Conservation (phyloP, 2,329 filamentous ascomycete species). For the Fusarium tricinctum region DNA sequence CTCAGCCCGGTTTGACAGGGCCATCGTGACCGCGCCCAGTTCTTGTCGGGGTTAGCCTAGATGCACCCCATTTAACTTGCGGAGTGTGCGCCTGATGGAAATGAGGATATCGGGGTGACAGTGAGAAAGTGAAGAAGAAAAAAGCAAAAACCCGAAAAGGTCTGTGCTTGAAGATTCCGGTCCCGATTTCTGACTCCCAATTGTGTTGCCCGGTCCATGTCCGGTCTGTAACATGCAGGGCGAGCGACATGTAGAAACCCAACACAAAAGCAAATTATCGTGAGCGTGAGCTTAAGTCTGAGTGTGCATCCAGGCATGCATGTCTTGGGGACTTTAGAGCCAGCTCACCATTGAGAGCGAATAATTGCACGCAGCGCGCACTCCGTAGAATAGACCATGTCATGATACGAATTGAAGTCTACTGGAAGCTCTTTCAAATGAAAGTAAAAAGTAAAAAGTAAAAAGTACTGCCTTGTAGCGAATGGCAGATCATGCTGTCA, state of each 20-base stretch:
- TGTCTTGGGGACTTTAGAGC: background rate
- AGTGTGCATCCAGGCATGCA: background rate
- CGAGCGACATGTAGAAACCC: constrained; percentile 13
- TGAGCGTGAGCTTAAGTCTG: constrained; percentile 30
- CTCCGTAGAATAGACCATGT: background rate
- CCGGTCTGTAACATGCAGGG: constrained; percentile 28
- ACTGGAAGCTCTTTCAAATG: constrained; percentile 2
- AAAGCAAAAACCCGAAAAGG: constrained; percentile 40
- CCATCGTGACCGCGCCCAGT: constrained; percentile 17
- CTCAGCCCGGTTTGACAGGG: constrained; percentile 17
- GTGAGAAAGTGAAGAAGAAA: background rate
- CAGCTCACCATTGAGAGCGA: constrained; percentile 2
- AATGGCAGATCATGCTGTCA: constrained; percentile 34
- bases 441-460: too few species aligned
- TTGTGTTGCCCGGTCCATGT: constrained; percentile 21
- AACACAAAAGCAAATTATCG: constrained; percentile 22
- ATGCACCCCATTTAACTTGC: constrained; percentile 8
- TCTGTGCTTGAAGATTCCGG: constrained; percentile 32
- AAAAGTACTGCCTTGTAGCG: background rate
- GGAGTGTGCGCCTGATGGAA: background rate
- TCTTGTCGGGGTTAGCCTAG: constrained; percentile 8
- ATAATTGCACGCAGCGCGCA: background rate
- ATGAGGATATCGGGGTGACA: background rate
- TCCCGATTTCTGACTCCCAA: constrained; percentile 25
- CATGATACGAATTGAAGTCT: constrained; percentile 1